phyloP scores from a whole-genome alignment of 495 filamentous ascomycete species.

The Penicillium tannophilum region DNA sequence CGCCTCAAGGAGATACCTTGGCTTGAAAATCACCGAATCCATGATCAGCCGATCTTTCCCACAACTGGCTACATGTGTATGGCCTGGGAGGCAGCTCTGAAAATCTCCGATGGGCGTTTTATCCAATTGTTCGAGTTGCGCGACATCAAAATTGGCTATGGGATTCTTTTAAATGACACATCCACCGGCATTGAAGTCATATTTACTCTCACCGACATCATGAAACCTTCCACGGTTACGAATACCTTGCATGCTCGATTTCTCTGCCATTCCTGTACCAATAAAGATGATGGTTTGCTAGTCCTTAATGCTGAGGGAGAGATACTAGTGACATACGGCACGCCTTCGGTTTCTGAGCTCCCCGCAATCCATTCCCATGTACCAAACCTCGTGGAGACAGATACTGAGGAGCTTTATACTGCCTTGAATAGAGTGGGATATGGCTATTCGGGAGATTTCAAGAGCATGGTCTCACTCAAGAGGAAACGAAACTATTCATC shows the following conservation, averaged over 20 bases:
- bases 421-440: not conserved
- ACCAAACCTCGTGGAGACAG: not conserved
- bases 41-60: not conserved
- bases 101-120: not conserved
- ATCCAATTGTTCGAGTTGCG: not conserved
- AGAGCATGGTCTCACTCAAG: not conserved
- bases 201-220: not conserved
- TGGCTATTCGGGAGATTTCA: not conserved
- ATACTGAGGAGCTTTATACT: not conserved
- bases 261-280: not conserved
- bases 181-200: not conserved
- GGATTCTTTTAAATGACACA: not conserved
- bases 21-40: not conserved
- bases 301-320: not conserved
- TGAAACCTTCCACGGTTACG: not conserved
- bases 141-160: not conserved
- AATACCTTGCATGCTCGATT: not conserved
- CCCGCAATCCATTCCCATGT: not conserved
- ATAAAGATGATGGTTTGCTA: not conserved
- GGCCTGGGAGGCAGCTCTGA: constrained; percentile 5
- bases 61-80: not conserved
- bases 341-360: not conserved
- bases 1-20: not conserved
- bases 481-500: not conserved
- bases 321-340: constrained; percentile 1